Evolutionary conservation across 2,329 filamentous ascomycete genomes (phyloP).

Genomic region (Phyllosticta ampelicida): DNA sequence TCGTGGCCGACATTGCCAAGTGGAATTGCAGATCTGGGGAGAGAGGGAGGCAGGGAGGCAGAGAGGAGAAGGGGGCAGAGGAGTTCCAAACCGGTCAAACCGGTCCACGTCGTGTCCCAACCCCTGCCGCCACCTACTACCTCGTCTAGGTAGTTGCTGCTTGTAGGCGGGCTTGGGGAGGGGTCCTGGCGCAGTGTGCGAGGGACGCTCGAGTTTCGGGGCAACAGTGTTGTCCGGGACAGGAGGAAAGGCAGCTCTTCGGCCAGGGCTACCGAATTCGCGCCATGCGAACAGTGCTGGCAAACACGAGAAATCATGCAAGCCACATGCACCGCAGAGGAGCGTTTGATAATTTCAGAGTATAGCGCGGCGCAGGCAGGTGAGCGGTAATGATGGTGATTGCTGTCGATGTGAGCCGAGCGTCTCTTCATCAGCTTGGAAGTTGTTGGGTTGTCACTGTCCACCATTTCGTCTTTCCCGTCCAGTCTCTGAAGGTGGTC

Average conservation of each 20-base stretch:
- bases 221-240: background rate
- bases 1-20: conserved; percentile 5
- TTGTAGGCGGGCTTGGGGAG: background rate
- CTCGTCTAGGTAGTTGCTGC: background rate
- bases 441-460: background rate
- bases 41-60: background rate
- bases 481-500: no score
- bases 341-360: background rate
- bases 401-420: background rate
- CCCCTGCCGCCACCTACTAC: background rate
- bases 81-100: background rate
- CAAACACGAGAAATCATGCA: background rate
- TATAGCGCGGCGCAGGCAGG: background rate
- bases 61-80: background rate
- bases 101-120: background rate
- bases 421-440: background rate
- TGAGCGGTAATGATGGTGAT: background rate
- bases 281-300: background rate
- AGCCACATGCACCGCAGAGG: background rate
- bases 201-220: background rate
- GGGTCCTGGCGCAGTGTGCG: no score
- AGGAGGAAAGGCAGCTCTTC: background rate
- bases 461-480: background rate
- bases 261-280: background rate
- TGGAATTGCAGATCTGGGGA: background rate